These are phyloP conservation scores for Raffaelea arxii DNA, from an alignment of 2,329 filamentous ascomycete species.

Conservation along the genomic window DNA sequence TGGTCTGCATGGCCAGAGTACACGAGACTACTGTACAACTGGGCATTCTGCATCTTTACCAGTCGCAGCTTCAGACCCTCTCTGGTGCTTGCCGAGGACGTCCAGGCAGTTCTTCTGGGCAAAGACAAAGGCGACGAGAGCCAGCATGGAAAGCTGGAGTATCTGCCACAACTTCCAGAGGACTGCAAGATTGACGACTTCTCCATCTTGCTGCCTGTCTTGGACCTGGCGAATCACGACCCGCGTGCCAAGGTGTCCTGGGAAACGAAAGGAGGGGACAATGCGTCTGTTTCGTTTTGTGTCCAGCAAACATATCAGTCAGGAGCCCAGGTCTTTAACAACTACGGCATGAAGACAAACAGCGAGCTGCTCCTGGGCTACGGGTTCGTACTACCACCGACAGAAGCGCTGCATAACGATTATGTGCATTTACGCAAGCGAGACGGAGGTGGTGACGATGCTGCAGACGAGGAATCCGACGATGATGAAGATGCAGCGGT, in stretches of 20 bases:
- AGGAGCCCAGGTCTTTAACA: constrained; percentile 55
- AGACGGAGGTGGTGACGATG: neutral
- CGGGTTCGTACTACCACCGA: constrained; percentile 46
- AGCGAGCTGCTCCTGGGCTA: constrained; percentile 58
- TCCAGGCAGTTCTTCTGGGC: constrained; percentile 7
- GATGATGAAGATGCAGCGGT: neutral
- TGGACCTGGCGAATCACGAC: constrained; percentile 65
- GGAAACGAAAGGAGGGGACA: constrained; percentile 17
- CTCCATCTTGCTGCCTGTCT: constrained; percentile 58
- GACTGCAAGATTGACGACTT: constrained; percentile 46
- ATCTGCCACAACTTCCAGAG: constrained; percentile 17
- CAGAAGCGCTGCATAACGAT: constrained; percentile 44
- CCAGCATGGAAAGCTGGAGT: neutral
- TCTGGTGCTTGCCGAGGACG: constrained; percentile 35
- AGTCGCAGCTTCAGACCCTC: constrained; percentile 56
- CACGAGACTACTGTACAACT: constrained; percentile 45
- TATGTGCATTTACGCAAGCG: constrained; percentile 47
- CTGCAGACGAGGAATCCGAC: constrained; percentile 13
- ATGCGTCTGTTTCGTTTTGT: constrained; percentile 26
- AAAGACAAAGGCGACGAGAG: neutral
- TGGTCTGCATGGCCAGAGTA: constrained; percentile 24
- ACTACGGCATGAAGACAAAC: constrained; percentile 67
- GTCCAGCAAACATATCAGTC: constrained; percentile 32
- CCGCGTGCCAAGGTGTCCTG: constrained; percentile 50
- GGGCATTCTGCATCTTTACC: constrained; percentile 56